Evolutionary conservation across 2,329 filamentous ascomycete species (phyloP).

Genomic region (Sarocladium oryzae): DNA sequence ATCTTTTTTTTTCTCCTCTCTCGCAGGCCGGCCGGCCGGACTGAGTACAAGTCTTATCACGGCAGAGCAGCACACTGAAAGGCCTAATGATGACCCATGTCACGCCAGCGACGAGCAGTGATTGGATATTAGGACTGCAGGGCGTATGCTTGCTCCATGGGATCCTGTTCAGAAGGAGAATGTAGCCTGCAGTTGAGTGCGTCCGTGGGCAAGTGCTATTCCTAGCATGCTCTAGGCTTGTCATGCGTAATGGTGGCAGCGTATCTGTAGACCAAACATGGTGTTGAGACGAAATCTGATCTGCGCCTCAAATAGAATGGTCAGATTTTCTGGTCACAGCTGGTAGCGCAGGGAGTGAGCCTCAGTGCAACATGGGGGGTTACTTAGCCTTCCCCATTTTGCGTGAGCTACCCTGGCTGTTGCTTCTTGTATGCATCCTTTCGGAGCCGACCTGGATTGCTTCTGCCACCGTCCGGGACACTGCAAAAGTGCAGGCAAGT

Average conservation of each 20-base stretch:
- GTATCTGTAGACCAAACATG: no score
- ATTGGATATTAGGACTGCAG: neutral
- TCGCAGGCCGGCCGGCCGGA: no score
- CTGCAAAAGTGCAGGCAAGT: neutral
- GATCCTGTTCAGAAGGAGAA: neutral
- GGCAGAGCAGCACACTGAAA: neutral
- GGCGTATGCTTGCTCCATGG: neutral
- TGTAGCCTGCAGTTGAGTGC: neutral
- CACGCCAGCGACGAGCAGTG: neutral
- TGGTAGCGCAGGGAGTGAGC: slow-evolving; percentile 5
- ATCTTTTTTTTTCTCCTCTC: neutral
- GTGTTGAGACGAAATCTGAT: slow-evolving; percentile 3
- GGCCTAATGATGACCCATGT: neutral
- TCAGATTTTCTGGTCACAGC: slow-evolving; percentile 1
- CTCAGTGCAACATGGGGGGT: neutral
- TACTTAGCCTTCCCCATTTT: neutral
- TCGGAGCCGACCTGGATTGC: neutral
- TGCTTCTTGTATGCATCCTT: slow-evolving; percentile 4
- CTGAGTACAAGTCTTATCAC: slow-evolving; percentile 7
- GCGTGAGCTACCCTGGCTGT: neutral
- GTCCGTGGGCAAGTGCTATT: neutral
- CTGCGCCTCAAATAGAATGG: neutral
- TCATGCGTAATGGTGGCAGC: neutral
- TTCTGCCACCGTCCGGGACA: slow-evolving; percentile 1
- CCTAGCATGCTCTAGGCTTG: neutral